phyloP scores from a whole-genome alignment of 306 rosid species.

The Citrullus amarus region DNA sequence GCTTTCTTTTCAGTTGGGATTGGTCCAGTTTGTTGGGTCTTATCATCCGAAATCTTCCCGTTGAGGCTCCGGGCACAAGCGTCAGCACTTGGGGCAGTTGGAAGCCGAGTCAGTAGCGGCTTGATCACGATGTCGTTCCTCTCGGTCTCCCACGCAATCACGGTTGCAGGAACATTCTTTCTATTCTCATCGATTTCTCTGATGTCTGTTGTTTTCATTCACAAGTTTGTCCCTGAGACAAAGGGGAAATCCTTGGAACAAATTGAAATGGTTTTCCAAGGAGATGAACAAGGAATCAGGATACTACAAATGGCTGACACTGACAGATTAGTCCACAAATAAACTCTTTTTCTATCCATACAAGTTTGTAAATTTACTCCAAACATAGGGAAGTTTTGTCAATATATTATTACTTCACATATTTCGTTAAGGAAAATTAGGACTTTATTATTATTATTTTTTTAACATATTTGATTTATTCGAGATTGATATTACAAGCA shows the following conservation, averaged over 20 bases:
- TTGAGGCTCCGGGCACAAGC: slow-evolving; percentile 82
- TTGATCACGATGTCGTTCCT: slow-evolving; percentile 81
- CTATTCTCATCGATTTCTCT: slow-evolving; percentile 51
- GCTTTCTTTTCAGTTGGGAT: slow-evolving; percentile 90
- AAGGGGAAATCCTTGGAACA: slow-evolving; percentile 88
- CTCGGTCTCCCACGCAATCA: slow-evolving; percentile 44
- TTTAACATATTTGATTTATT: no score
- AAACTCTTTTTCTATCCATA: background rate
- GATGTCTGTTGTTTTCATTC: slow-evolving; percentile 47
- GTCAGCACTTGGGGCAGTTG: slow-evolving; percentile 75
- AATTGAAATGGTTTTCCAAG: slow-evolving; percentile 63
- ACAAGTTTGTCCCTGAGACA: slow-evolving; percentile 64
- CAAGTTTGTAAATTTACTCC: background rate
- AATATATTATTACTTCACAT: background rate
- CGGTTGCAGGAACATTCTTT: slow-evolving; percentile 59
- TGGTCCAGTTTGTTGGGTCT: slow-evolving; percentile 95
- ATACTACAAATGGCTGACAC: slow-evolving; percentile 62
- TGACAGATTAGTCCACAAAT: slow-evolving; percentile 61
- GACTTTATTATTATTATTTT: no score
- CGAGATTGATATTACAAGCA: no score
- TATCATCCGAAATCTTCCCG: slow-evolving; percentile 85
- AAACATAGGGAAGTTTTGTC: background rate
- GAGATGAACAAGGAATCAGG: slow-evolving; percentile 27
- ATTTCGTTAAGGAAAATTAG: background rate
- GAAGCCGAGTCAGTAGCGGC: slow-evolving; percentile 76